phyloP scores from a whole-genome alignment of 805 yeast genomes.

The Zygoascus flipseniorum region DNA sequence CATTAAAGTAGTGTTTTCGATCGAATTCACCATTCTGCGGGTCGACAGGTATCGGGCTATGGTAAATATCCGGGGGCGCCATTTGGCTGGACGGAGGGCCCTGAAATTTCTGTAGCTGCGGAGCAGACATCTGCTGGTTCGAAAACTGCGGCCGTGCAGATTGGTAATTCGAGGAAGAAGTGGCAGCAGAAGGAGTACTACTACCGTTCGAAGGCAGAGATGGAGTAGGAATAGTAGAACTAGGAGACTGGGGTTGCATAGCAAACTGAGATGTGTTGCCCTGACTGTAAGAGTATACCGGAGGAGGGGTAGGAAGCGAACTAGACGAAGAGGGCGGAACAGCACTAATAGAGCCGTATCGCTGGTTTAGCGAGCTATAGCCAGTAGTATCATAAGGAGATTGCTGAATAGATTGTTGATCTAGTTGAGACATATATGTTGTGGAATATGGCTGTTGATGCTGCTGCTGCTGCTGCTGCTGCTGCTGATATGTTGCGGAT shows the following conservation, averaged over 20 bases:
- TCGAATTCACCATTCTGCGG: not conserved
- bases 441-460: slow-evolving; percentile 1
- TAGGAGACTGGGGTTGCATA: not conserved
- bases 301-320: slow-evolving; percentile 1
- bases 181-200: not conserved
- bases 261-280: not conserved
- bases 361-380: not conserved
- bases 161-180: not conserved
- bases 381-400: not conserved
- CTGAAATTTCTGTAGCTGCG: not conserved
- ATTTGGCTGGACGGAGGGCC: not conserved
- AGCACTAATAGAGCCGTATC: not conserved
- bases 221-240: not conserved
- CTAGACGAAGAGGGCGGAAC: not conserved
- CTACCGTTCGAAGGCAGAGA: not conserved
- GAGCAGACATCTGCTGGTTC: not conserved
- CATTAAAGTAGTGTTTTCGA: not conserved
- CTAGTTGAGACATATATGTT: not conserved
- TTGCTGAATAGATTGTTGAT: not conserved
- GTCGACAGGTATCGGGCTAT: not conserved
- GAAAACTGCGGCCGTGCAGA: not conserved
- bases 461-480: slow-evolving; percentile 2
- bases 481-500: slow-evolving; percentile 2
- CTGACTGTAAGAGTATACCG: not conserved
- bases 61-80: not conserved